These are phyloP conservation scores for Fusarium sp. DNA, from an alignment of 2,329 filamentous ascomycete genomes.

Conservation along the genomic window DNA sequence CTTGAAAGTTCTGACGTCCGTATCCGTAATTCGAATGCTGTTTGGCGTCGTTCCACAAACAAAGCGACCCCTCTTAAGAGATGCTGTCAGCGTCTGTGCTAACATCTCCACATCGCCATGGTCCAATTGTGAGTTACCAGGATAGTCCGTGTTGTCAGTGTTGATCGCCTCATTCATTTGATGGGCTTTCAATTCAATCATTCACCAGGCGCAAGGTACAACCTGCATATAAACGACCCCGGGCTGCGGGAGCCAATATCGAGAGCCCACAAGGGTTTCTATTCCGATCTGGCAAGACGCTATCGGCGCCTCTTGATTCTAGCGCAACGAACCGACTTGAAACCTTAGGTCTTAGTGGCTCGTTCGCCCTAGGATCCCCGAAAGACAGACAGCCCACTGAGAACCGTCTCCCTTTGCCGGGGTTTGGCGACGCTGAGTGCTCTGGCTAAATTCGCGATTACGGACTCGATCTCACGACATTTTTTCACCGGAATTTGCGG, in stretches of 20 bases:
- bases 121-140: neutral
- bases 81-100: conserved; percentile 1
- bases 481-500: conserved; percentile 27
- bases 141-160: neutral
- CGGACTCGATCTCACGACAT: neutral
- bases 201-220: conserved; percentile 1
- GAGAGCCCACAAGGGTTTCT: conserved; percentile 13
- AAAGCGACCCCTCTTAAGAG: neutral
- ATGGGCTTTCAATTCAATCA: neutral
- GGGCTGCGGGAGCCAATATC: conserved; percentile 10
- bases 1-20: neutral
- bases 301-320: conserved; percentile 41
- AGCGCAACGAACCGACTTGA: conserved; percentile 28
- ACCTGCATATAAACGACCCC: conserved; percentile 5
- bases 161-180: conserved; percentile 14
- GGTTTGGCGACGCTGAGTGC: conserved; percentile 2
- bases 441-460: conserved; percentile 3
- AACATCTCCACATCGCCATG: conserved; percentile 11
- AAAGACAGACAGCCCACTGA: neutral
- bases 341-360: conserved; percentile 29
- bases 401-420: neutral
- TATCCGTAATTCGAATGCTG: neutral
- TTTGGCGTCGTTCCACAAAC: conserved; percentile 14
- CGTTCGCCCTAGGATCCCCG: conserved; percentile 8
- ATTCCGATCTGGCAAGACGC: conserved; percentile 26